Base-by-base conservation (phyloP, 352 stramenopile genomes). In the Phytopythium sindhum region DNA sequence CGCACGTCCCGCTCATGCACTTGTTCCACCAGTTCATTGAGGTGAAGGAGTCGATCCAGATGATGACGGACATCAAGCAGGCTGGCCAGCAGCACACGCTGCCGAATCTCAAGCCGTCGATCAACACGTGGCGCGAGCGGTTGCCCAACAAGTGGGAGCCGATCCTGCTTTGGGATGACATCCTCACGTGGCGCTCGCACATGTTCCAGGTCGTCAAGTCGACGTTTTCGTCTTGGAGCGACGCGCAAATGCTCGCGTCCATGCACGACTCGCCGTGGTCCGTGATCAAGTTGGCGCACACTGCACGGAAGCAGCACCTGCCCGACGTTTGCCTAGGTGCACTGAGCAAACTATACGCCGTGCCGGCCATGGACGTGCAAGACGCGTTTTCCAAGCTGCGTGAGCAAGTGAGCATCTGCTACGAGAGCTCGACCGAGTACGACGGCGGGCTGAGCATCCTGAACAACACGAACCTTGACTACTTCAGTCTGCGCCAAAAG, bases 221-320 rank as follows among this genome's bases (percentile, higher is more conserved):
- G 28, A 94, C 84, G 28, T 96, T 96, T 59, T 87, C 75, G 10
- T 61, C 56, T 0, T 94, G 86, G 84, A 96, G 88, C 55, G 87
- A 95, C 56, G 79, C 88, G n/a, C 86, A 95, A 55, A 85, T 96
- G 68, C 76, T 96, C 26, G 88, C 89, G 1, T 93, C 82, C 63
- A 91, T 98, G 75, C 92, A 98, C 61, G 93, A 98, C 58, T 93
- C 81, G 54, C 89, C 91, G 15, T 98, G 93, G 93, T 97, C 93
- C 3, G 84, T 97, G 26, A 89, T 98, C 51, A 96, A 94, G 57
- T 68, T 98, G 28, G 90, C 91, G 19, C 85, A 98, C 62, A 97
- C 86, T 2, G 91, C 90, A 23, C 76, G 93, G 1, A 97, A 98
- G 61, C 93, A 98, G 74, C 84, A 90, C 26, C 68, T 98, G 19